Conservation (phyloP, 2,329 filamentous ascomycete species). For the Aureobasidium sp. region DNA sequence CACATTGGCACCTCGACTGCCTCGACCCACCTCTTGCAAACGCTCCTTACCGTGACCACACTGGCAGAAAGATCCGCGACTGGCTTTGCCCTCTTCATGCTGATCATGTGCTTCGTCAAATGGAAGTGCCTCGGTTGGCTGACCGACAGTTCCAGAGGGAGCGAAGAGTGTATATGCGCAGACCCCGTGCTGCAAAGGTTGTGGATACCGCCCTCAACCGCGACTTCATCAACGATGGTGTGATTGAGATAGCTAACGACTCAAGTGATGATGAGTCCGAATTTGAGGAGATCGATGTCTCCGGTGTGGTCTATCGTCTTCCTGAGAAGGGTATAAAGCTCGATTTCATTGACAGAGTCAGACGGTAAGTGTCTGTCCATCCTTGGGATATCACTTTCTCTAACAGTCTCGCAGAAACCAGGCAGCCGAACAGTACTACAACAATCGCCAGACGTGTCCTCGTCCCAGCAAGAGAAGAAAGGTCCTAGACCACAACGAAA, state of each 20-base stretch:
- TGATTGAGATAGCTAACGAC: slow-evolving; percentile 37
- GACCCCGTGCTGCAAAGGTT: slow-evolving; percentile 40
- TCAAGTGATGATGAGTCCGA: slow-evolving; percentile 36
- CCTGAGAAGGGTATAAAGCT: slow-evolving; percentile 39
- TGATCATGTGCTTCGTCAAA: slow-evolving; percentile 59
- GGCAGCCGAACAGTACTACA: slow-evolving; percentile 3
- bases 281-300: slow-evolving; percentile 34
- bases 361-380: slow-evolving; percentile 30
- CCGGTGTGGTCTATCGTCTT: slow-evolving; percentile 35
- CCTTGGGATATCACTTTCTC: slow-evolving; percentile 15
- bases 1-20: slow-evolving; percentile 89
- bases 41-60: slow-evolving; percentile 52
- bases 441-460: background rate
- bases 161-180: slow-evolving; percentile 38
- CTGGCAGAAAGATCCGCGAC: slow-evolving; percentile 51
- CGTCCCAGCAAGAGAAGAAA: slow-evolving; percentile 1
- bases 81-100: slow-evolving; percentile 88
- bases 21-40: slow-evolving; percentile 73
- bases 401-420: slow-evolving; percentile 5
- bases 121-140: slow-evolving; percentile 33
- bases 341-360: slow-evolving; percentile 55
- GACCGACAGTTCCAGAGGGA: slow-evolving; percentile 10
- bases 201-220: slow-evolving; percentile 45
- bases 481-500: slow-evolving; percentile 20
- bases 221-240: slow-evolving; percentile 48